Base-by-base conservation (phyloP, 2,329 filamentous ascomycete genomes). In the Alternaria sp. region DNA sequence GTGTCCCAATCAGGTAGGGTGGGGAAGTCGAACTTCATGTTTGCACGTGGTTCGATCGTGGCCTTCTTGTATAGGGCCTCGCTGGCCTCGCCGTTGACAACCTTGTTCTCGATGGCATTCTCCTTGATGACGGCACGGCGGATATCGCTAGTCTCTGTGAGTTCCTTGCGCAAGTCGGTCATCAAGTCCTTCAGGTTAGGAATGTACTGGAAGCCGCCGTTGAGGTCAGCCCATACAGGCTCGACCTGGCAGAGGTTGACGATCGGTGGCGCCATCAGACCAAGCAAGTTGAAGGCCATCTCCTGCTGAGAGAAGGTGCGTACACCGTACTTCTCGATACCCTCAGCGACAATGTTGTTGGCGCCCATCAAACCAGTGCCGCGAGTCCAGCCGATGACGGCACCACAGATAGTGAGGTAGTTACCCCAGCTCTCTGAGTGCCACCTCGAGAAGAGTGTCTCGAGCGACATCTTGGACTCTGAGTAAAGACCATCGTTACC, bases 271-370 rank as follows among this genome's bases (percentile, higher is more conserved):
- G 94, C 92, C 96, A 99, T 97, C 57, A 99, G 88, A 71, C 96
- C 95, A 47, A 99, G 88, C 70, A 99, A 83, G 83, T 99, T 99
- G 87, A 99, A 99, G 15, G 96, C 96, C 96, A 99, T 99, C 82
- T 99, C 96, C 80, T 97, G 94, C 83, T 98, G 96, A 10, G 95
- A 98, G 86, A 99, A 99, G 5, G 96, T 99, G 74, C 96, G 94
- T 25, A 98, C 96, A 75, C 96, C 96, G 71, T 96, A 96, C 74
- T 92, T 93, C 85, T 99, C 96, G 60, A 99, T 93, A 64, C 95
- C 96, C 80, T 98, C 95, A 37, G 96, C 96, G 69, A 98, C 94
- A 73, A 98, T 90, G 82, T 99, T 98, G 87, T 98, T 98, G 76
- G 92, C 94, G 71, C 92, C 92, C 95, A 99, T 99, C 74, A 99